phyloP scores from a whole-genome alignment of 2,329 filamentous ascomycete genomes.

The Simplicillium aogashimaense region DNA sequence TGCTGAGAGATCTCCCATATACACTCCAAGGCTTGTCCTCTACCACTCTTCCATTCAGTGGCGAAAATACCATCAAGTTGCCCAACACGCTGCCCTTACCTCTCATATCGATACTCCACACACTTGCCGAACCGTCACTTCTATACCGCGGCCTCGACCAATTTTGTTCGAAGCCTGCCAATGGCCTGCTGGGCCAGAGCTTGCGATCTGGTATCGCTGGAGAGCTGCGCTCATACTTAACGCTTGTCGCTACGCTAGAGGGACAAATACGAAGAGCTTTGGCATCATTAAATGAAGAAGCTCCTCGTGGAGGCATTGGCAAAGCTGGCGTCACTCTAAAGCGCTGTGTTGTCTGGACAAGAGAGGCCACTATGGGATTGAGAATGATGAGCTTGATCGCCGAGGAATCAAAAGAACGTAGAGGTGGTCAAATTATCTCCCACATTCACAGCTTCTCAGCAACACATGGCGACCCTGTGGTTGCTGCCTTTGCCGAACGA shows the following conservation, averaged over 20 bases:
- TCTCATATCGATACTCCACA: conserved; percentile 77
- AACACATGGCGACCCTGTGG: conserved; percentile 90
- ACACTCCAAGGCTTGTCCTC: conserved; percentile 89
- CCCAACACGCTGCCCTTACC: conserved; percentile 74
- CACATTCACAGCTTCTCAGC: conserved; percentile 89
- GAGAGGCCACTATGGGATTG: conserved; percentile 92
- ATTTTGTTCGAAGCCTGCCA: conserved; percentile 73
- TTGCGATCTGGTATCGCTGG: conserved; percentile 75
- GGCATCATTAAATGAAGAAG: conserved; percentile 58
- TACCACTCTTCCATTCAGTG: conserved; percentile 67
- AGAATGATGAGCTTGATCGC: conserved; percentile 90
- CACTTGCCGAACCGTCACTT: conserved; percentile 85
- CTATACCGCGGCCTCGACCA: conserved; percentile 71
- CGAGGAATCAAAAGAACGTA: conserved; percentile 73
- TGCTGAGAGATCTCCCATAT: conserved; percentile 77
- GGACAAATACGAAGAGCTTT: conserved; percentile 81
- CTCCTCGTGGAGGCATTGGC: conserved; percentile 60
- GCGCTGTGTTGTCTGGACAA: conserved; percentile 91
- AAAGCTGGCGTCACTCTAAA: conserved; percentile 91
- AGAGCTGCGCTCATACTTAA: conserved; percentile 82
- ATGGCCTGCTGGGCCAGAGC: conserved; percentile 85
- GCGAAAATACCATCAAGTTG: conserved; percentile 60
- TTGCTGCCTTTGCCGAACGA: conserved; percentile 85
- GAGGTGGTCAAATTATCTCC: conserved; percentile 85
- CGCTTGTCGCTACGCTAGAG: conserved; percentile 84